Evolutionary conservation across 1,284 basidiomycete genomes (phyloP).

Genomic region (Vanrija pseudolonga): DNA sequence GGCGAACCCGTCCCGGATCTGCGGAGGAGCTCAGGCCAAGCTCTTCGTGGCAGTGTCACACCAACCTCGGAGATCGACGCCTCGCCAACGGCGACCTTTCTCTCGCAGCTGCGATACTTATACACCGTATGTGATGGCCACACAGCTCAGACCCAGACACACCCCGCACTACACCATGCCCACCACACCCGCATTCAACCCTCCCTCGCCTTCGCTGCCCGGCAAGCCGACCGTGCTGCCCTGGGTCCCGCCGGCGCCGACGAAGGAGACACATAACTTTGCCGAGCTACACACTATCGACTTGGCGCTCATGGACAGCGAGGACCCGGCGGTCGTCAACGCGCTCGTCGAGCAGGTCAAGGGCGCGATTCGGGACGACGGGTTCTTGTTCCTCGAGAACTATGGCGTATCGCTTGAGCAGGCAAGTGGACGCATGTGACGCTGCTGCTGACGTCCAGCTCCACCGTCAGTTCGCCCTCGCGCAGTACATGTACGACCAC

Average conservation of each 20-base stretch:
- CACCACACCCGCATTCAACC: slow-evolving; percentile 22
- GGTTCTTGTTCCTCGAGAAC: slow-evolving; percentile 40
- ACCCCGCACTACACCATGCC: slow-evolving; percentile 11
- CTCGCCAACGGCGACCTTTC: no score
- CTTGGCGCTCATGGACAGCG: slow-evolving; percentile 28
- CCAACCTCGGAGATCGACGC: no score
- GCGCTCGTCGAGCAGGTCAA: slow-evolving; percentile 27
- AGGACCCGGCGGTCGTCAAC: slow-evolving; percentile 26
- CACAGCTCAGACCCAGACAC: no score
- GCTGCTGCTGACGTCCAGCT: slow-evolving; percentile 15
- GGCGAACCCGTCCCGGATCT: no score
- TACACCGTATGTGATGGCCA: no score
- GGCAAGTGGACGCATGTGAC: slow-evolving; percentile 11
- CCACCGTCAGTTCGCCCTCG: slow-evolving; percentile 36
- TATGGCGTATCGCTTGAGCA: slow-evolving; percentile 36
- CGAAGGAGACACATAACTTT: slow-evolving; percentile 30
- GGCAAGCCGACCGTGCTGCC: slow-evolving; percentile 29
- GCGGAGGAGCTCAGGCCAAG: no score
- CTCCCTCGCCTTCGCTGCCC: slow-evolving; percentile 22
- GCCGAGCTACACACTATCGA: slow-evolving; percentile 31
- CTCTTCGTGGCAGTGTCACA: no score
- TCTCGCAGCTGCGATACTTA: no score
- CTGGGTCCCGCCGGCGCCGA: slow-evolving; percentile 29
- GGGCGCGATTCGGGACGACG: slow-evolving; percentile 32
- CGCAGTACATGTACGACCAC: slow-evolving; percentile 31